Evolutionary conservation across 1,284 basidiomycete genomes (phyloP).

Genomic region (Gomphus sp.): DNA sequence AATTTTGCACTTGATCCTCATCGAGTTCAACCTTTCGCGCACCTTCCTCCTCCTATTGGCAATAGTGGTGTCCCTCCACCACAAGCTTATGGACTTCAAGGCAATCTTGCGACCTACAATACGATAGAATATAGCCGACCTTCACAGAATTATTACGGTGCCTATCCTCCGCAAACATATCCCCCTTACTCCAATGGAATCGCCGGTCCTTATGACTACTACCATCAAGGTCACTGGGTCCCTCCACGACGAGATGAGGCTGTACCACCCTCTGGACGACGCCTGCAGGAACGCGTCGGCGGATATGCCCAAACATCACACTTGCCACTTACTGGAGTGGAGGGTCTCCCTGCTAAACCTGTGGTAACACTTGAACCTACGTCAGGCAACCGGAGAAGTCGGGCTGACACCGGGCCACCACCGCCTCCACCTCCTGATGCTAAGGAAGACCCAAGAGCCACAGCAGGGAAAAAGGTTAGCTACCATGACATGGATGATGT

Average conservation of each 20-base stretch:
- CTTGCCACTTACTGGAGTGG: slow-evolving; percentile 42
- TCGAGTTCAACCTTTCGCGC: no score
- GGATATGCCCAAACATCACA: slow-evolving; percentile 53
- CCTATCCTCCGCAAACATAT: slow-evolving; percentile 33
- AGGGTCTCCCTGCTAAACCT: slow-evolving; percentile 72
- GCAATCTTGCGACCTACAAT: no score
- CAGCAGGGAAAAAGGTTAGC: slow-evolving; percentile 71
- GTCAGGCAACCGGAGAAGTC: slow-evolving; percentile 29
- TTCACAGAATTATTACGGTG: slow-evolving; percentile 29
- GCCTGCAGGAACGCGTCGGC: slow-evolving; percentile 68
- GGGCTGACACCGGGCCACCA: slow-evolving; percentile 35
- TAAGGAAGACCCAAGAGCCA: slow-evolving; percentile 80
- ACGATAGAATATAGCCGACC: slow-evolving; percentile 30
- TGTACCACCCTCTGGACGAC: slow-evolving; percentile 22
- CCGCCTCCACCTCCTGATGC: slow-evolving; percentile 76
- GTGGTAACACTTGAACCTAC: slow-evolving; percentile 47
- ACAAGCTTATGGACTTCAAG: no score
- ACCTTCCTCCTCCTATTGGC: no score
- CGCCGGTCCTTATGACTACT: slow-evolving; percentile 21
- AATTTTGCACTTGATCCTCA: slow-evolving; percentile 91
- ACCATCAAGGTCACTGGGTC: slow-evolving; percentile 32
- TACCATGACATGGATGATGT: slow-evolving; percentile 85
- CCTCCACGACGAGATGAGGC: slow-evolving; percentile 24
- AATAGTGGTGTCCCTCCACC: no score
- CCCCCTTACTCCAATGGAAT: slow-evolving; percentile 15